Base-by-base conservation (phyloP, 2,329 filamentous ascomycete species). In the Pyrenochaeta sp. region DNA sequence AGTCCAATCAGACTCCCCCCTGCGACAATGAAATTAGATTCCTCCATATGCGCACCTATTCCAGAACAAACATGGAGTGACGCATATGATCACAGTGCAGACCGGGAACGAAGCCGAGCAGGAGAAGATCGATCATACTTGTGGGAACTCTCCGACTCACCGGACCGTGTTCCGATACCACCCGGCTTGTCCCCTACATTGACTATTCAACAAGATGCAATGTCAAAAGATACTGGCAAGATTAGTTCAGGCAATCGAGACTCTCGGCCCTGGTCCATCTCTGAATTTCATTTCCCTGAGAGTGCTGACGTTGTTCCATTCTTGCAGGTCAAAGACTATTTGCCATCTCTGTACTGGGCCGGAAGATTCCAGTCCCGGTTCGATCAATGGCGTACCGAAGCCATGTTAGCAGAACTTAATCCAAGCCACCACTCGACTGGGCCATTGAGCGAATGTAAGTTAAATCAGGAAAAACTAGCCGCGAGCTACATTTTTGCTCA, bases 371-470 rank as follows among this genome's bases (percentile, higher is more conserved):
- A 71, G 46, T 60, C 70, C 4, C 58, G 68, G 50, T 69, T 62
- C 42, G 72, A 75, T 50, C 66, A 67, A 37, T 75, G 72, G 72
- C 71, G 69, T 27, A 71, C 66, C 7, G 66, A 72, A 47, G 69
- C 68, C 12, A 69, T 72, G 64, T 46, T 51, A 23, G 58, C 48
- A 7, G 51, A 65, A 12, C 49, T 72, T 0, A 45, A 68, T 37
- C 51, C 63, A 11, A 27, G 42, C 0, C 36, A 60, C 14, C 29
- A 52, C 17, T 39, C 46, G 3, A 46, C 57, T 11, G 66, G 60
- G 10, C 50, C 48, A 11, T 42, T 73, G 9, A 60, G 60, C n/a
- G 54, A 63, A 20, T 73, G 54, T 37, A 58, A 49, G 10, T 42
- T 71, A 11, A 51, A 60, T 14, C 60, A 75, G 17, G 70, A 73